phyloP scores from a whole-genome alignment of 495 filamentous ascomycete genomes.

The Darksidea phi region DNA sequence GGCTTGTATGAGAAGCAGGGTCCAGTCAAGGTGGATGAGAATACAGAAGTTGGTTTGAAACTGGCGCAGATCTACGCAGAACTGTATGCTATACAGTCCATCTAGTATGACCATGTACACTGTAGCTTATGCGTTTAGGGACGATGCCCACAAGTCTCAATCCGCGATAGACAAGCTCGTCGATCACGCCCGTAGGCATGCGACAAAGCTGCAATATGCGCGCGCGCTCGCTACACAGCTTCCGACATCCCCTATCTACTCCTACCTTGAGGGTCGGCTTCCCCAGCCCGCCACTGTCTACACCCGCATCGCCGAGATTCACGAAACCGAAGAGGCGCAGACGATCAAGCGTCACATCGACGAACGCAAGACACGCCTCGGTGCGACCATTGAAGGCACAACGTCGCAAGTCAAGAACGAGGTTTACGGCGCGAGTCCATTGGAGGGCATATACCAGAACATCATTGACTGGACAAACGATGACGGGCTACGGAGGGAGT shows the following conservation, averaged over 20 bases:
- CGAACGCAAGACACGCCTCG: constrained; percentile 82
- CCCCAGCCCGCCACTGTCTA: constrained; percentile 80
- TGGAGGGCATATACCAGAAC: constrained; percentile 73
- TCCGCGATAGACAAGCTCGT: constrained; percentile 78
- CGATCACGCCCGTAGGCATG: constrained; percentile 65
- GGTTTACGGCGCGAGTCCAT: constrained; percentile 64
- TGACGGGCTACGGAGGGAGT: constrained; percentile 76
- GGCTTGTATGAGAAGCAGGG: constrained; percentile 78
- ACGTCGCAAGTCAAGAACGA: constrained; percentile 84
- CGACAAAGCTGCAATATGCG: constrained; percentile 69
- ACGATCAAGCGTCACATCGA: constrained; percentile 88
- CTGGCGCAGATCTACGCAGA: constrained; percentile 74
- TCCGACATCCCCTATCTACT: constrained; percentile 73
- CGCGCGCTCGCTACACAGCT: constrained; percentile 71
- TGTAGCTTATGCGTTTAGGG: constrained; percentile 26
- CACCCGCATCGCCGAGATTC: constrained; percentile 76
- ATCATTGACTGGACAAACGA: constrained; percentile 88
- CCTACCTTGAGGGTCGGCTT: constrained; percentile 79
- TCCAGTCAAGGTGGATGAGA: constrained; percentile 64
- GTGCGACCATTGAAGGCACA: constrained; percentile 77
- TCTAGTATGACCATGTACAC: neutral
- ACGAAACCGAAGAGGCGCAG: constrained; percentile 84
- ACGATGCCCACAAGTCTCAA: constrained; percentile 71
- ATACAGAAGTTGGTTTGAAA: constrained; percentile 66
- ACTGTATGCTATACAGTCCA: constrained; percentile 47